Evolutionary conservation across 2,329 filamentous ascomycete genomes (phyloP).

Genomic region (Colletotrichum plurivorum): DNA sequence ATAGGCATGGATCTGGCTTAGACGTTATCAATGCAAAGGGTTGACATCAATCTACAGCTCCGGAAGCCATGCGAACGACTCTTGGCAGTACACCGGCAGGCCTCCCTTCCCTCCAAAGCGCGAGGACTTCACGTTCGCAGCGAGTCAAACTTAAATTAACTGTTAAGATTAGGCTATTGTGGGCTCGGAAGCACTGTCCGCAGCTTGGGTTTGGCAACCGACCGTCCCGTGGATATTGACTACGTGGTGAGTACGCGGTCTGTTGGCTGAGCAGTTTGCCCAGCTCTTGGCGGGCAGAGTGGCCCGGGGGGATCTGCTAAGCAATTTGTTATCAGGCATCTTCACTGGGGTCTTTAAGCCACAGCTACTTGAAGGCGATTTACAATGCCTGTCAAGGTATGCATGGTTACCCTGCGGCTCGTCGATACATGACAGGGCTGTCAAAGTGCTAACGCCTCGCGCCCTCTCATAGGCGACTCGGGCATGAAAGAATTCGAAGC

Average conservation of each 20-base stretch:
- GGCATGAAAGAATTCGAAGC: constrained; percentile 62
- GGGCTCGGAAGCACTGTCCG: constrained; percentile 79
- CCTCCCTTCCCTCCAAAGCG: not conserved
- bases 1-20: constrained; percentile 15
- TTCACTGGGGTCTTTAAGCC: constrained; percentile 83
- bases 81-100: constrained; percentile 50
- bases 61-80: constrained; percentile 66
- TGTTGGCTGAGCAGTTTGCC: constrained; percentile 25
- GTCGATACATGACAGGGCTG: constrained; percentile 18
- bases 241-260: constrained; percentile 70
- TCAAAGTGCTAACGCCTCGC: constrained; percentile 12
- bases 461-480: constrained; percentile 52
- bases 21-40: constrained; percentile 26
- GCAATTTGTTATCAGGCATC: constrained; percentile 69
- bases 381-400: constrained; percentile 70
- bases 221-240: constrained; percentile 75
- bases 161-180: constrained; percentile 72
- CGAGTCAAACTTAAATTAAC: constrained; percentile 27
- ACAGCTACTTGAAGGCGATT: constrained; percentile 72
- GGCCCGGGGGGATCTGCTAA: constrained; percentile 36
- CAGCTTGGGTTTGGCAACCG: constrained; percentile 72
- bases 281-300: constrained; percentile 34
- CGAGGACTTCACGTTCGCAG: constrained; percentile 32
- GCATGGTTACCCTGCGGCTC: constrained; percentile 37
- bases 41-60: constrained; percentile 59